These are phyloP conservation scores for Apiospora phragmitis DNA, from an alignment of 2,329 filamentous ascomycete genomes.

Conservation along the genomic window DNA sequence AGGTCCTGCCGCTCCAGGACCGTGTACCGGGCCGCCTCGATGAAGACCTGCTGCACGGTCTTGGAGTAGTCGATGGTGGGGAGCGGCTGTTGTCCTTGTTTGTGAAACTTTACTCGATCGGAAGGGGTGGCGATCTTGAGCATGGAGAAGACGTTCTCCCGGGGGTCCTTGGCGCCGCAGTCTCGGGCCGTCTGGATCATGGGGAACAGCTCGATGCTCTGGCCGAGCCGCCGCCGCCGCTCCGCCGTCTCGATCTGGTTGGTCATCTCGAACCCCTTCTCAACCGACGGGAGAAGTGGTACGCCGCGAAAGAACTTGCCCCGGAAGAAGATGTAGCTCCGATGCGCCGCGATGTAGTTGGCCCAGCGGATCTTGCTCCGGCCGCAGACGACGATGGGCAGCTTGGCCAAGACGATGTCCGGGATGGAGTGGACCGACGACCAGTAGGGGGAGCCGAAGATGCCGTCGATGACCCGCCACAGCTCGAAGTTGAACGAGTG, in stretches of 20 bases:
- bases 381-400: conserved; percentile 22
- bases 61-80: conserved; percentile 24
- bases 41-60: conserved; percentile 21
- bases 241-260: conserved; percentile 22
- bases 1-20: conserved; percentile 26
- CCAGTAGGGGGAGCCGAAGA: conserved; percentile 24
- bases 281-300: conserved; percentile 19
- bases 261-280: conserved; percentile 15
- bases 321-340: conserved; percentile 20
- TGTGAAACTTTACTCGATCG: conserved; percentile 16
- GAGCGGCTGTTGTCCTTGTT: conserved; percentile 20
- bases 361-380: conserved; percentile 23
- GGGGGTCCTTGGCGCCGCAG: conserved; percentile 19
- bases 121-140: conserved; percentile 22
- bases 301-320: conserved; percentile 20
- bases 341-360: conserved; percentile 20
- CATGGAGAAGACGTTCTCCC: conserved; percentile 25
- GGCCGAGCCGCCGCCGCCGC: conserved; percentile 18
- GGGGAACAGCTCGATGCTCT: conserved; percentile 24
- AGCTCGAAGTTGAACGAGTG: conserved; percentile 21
- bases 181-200: conserved; percentile 25
- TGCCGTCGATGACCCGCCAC: conserved; percentile 19
- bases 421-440: conserved; percentile 18
- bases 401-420: conserved; percentile 22
- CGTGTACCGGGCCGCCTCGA: conserved; percentile 22